Evolutionary conservation across 192 early-diverging fungal species (phyloP).

Genomic region (Backusella morwellensis): DNA sequence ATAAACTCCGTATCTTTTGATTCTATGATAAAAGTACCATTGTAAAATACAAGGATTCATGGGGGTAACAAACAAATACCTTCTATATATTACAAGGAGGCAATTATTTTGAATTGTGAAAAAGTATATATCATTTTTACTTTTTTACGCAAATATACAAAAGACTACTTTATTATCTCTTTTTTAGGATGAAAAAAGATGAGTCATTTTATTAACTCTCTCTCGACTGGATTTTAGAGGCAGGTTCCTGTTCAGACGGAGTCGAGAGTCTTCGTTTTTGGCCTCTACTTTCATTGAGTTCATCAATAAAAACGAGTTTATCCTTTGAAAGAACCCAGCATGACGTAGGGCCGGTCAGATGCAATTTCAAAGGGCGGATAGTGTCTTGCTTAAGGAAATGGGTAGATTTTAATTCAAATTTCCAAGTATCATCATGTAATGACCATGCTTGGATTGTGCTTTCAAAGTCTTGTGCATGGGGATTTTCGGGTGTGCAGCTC

Average conservation of each 20-base stretch:
- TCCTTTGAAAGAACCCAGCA: neutral
- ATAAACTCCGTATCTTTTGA: too few relatives aligned
- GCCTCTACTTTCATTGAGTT: neutral
- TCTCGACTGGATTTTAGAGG: neutral
- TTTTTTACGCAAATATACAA: too few relatives aligned
- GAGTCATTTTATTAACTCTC: too few relatives aligned
- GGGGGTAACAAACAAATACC: too few relatives aligned
- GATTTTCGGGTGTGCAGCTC: neutral
- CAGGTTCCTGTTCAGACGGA: neutral
- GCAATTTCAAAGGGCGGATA: neutral
- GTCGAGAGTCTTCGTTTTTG: neutral
- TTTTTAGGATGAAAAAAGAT: neutral
- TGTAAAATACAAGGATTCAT: too few relatives aligned
- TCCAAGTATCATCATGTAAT: neutral
- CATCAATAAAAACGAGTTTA: neutral
- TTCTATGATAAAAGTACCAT: neutral
- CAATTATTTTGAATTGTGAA: too few relatives aligned
- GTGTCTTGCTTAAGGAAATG: neutral
- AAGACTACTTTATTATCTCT: neutral
- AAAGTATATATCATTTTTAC: too few relatives aligned
- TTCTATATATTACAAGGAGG: too few relatives aligned
- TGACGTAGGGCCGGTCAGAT: neutral
- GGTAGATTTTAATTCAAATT: neutral
- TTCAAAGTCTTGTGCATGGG: neutral
- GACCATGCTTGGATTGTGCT: neutral